A percentile compares a stretch with the other conserved stretches of the same genome.
Evolutionary conservation across 2,329 filamentous ascomycete species (phyloP).

Genomic region (Mycosphaerelloides madeirae): DNA sequence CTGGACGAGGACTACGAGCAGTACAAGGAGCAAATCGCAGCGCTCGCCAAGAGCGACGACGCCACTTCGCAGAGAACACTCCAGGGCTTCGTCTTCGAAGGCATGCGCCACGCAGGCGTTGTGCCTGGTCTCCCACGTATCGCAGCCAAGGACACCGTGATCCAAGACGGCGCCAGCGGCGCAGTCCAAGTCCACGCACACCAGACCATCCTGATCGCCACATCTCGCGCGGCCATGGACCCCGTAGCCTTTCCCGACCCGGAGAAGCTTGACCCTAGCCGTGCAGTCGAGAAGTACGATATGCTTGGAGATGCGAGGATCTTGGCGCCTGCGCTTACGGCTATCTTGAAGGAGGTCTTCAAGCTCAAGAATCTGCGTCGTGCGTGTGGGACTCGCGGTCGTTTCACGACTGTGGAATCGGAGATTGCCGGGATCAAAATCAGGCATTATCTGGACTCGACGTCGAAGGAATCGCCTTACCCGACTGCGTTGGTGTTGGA

Average conservation of each 20-base stretch:
- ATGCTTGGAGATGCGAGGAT: constrained; percentile 37
- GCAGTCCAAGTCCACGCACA: constrained; percentile 43
- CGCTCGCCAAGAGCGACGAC: constrained; percentile 45
- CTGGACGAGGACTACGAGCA: constrained; percentile 47
- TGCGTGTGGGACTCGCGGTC: constrained; percentile 35
- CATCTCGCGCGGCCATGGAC: constrained; percentile 42
- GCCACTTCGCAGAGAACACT: constrained; percentile 43
- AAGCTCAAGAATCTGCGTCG: constrained; percentile 41
- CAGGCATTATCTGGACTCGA: constrained; percentile 47
- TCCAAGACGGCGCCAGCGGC: constrained; percentile 46
- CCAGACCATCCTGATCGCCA: constrained; percentile 43
- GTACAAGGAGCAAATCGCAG: constrained; percentile 49
- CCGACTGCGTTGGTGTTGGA: constrained; percentile 41
- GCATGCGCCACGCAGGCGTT: constrained; percentile 51
- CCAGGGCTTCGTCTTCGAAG: constrained; percentile 52
- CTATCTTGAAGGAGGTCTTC: constrained; percentile 44
- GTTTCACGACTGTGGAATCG: constrained; percentile 42
- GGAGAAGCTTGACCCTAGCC: constrained; percentile 41
- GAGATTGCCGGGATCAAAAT: constrained; percentile 46
- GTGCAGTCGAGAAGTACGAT: constrained; percentile 37
- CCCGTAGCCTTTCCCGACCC: constrained; percentile 39
- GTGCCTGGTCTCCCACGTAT: constrained; percentile 51
- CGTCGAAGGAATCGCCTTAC: constrained; percentile 44
- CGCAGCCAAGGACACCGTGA: constrained; percentile 39
- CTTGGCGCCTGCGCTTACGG: constrained; percentile 37